Evolutionary conservation across 805 yeast genomes (phyloP), one percentile per base, ranked within the genome.

Genomic region (Candida tallmaniae): DNA sequence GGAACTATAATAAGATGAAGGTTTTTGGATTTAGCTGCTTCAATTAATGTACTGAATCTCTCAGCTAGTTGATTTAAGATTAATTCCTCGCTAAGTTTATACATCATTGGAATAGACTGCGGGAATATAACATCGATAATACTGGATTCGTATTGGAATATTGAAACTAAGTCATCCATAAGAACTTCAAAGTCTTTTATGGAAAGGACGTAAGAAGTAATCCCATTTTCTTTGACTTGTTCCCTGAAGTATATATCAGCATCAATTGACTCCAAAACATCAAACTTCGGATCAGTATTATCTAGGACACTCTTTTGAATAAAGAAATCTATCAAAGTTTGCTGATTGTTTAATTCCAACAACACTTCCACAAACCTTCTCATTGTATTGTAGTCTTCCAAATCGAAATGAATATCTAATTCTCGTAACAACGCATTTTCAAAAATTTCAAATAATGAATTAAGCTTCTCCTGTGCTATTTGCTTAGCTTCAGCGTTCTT

Each of bases 371-470:
- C 67, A 41, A 63, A 67, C 18, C 47, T 37, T 17, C 50, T 51
- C 10, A 73, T 65, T 14, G 55, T 53, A 3, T 47, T 53, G 42
- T 56, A 73, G 25, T 78, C 75, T 28, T 65, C 58, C 2, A 65
- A 49, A 28, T 71, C 75, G 39, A 71, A 69, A 41, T 72, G 79
- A 20, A 68, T 56, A 33, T 83, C 89, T 39, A 84, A 67, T 50
- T 86, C 94, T 29, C 76, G 57, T 11, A 85, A 52, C 6, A 83
- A 68, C 0, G 93, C 84, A 50, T 73, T 81, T 26, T 82, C 80
- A 50, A 86, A 84, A 13, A 84, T 63, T 47, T 82, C 90, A 24
- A 77, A 54, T 9, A 80, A 63, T 3, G 82, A 67, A 23, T 68
- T 70, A 30, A 82, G 56, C 39, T 75, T 70, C 47, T 51, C 67